Conservation (phyloP, 1,284 basidiomycete species). For the Cutaneotrichosporon mucoides region DNA sequence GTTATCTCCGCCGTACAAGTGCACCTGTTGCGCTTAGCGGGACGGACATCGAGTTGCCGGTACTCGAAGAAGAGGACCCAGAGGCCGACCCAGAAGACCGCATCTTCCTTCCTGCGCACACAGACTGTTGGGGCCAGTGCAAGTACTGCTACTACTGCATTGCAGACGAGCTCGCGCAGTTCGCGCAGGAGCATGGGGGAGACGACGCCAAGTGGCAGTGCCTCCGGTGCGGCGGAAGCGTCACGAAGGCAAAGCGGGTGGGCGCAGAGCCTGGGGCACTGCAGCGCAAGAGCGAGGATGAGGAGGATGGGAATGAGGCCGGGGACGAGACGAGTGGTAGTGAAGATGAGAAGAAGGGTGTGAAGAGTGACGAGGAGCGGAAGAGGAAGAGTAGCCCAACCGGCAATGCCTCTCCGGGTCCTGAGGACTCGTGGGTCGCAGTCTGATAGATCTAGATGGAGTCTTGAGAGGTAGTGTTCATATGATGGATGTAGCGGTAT, state of each 20-base stretch:
- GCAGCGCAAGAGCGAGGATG: not conserved
- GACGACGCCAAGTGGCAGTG: conserved; percentile 61
- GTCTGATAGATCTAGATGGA: conserved; percentile 3
- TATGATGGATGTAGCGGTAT: too few relatives aligned
- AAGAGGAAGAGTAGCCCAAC: not conserved
- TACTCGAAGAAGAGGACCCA: conserved; percentile 14
- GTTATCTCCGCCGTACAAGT: conserved; percentile 37
- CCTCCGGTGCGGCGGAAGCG: conserved; percentile 60
- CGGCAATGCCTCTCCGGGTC: not conserved
- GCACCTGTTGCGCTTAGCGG: conserved; percentile 28
- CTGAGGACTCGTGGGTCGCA: conserved; percentile 3
- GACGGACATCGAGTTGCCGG: conserved; percentile 18
- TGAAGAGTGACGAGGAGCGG: not conserved
- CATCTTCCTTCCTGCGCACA: conserved; percentile 44
- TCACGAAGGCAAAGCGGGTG: conserved; percentile 35
- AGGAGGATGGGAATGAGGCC: not conserved
- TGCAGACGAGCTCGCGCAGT: conserved; percentile 61
- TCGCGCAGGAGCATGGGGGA: conserved; percentile 45
- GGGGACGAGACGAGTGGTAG: not conserved
- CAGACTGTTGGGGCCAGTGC: conserved; percentile 59
- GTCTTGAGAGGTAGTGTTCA: not conserved
- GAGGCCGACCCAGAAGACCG: conserved; percentile 38
- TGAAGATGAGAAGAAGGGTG: not conserved
- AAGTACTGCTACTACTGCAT: conserved; percentile 85
- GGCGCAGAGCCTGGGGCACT: conserved; percentile 10